Evolutionary conservation across 208 protist genomes (phyloP).

Genomic region (Crithidia fasciculata): DNA sequence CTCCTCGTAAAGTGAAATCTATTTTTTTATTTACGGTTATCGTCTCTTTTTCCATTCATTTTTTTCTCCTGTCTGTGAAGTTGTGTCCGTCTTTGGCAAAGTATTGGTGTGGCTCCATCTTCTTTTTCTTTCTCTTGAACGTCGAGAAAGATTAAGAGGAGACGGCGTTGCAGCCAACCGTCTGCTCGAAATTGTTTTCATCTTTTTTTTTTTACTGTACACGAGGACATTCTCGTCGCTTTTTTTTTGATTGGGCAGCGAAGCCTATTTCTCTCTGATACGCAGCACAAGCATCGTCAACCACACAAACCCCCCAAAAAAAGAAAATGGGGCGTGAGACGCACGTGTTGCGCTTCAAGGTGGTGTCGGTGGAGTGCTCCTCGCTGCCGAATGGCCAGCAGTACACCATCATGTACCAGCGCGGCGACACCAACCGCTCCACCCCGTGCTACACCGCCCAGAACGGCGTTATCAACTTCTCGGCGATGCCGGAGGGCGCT

Average conservation of each 20-base stretch:
- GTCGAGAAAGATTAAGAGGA: too few relatives aligned
- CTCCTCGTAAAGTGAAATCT: too few relatives aligned
- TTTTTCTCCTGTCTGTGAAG: too few relatives aligned
- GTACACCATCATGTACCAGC: slow-evolving; percentile 83
- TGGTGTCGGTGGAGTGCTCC: slow-evolving; percentile 65
- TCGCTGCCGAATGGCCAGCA: slow-evolving; percentile 70
- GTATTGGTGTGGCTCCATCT: too few relatives aligned
- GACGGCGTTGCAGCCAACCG: too few relatives aligned
- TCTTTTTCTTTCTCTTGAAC: too few relatives aligned
- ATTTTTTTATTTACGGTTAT: too few relatives aligned
- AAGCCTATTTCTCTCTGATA: not conserved
- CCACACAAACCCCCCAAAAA: not conserved
- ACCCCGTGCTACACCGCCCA: slow-evolving; percentile 78
- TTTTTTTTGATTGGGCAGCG: not conserved
- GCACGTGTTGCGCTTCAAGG: slow-evolving; percentile 83
- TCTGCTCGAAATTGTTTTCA: too few relatives aligned
- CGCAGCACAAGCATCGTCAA: too few relatives aligned
- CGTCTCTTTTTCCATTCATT: too few relatives aligned
- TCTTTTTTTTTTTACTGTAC: not conserved
- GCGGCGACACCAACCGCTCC: slow-evolving; percentile 70
- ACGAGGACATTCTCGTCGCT: not conserved
- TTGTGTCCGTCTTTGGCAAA: too few relatives aligned
- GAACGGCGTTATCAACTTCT: slow-evolving; percentile 75
- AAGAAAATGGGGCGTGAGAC: slow-evolving; percentile 53
- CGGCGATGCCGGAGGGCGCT: slow-evolving; percentile 79